Conservation (phyloP, 108 stramenopile species). For the Cyclotella kingstonii region DNA sequence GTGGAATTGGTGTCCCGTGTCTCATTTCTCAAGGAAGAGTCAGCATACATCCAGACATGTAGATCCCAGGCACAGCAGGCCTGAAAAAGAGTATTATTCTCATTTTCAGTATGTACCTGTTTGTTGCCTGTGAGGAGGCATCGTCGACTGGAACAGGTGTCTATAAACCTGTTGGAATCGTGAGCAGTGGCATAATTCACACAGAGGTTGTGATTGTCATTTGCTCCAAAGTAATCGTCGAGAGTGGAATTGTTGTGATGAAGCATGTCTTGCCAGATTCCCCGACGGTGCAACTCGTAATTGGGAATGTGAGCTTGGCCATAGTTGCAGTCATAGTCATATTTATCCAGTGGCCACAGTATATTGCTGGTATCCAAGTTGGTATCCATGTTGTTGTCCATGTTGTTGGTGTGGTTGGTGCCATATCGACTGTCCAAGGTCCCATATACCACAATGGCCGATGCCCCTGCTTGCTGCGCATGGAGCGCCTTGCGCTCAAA, state of each 20-base stretch:
- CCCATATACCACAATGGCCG: conserved; percentile 46
- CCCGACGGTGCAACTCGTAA: neutral
- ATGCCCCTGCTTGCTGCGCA: conserved; percentile 41
- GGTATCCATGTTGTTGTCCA: neutral
- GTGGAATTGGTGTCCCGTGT: too few relatives aligned
- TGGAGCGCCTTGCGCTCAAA: conserved; percentile 47
- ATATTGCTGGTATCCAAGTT: conserved; percentile 26
- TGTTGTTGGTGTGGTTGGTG: conserved; percentile 21
- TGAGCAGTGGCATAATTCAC: conserved; percentile 16
- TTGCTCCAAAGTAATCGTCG: conserved; percentile 28
- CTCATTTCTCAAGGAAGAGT: conserved; percentile 20
- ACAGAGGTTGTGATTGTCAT: conserved; percentile 31
- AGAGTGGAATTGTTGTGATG: conserved; percentile 32
- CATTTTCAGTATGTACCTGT: conserved; percentile 7
- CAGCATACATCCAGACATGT: conserved; percentile 34
- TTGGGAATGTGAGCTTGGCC: conserved; percentile 34
- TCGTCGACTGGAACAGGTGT: conserved; percentile 33
- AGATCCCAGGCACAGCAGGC: conserved; percentile 71
- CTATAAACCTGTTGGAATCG: conserved; percentile 5
- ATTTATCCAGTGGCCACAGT: conserved; percentile 37
- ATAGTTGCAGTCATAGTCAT: conserved; percentile 49
- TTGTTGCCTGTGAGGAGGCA: conserved; percentile 50
- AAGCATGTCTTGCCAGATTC: conserved; percentile 16
- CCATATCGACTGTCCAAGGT: conserved; percentile 38
- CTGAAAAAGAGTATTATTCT: conserved; percentile 1